A percentile compares a stretch with the other conserved stretches of the same genome.
phyloP scores from a whole-genome alignment of 371 early-diverging fungal species.

The Nosema muscidifuracis region DNA sequence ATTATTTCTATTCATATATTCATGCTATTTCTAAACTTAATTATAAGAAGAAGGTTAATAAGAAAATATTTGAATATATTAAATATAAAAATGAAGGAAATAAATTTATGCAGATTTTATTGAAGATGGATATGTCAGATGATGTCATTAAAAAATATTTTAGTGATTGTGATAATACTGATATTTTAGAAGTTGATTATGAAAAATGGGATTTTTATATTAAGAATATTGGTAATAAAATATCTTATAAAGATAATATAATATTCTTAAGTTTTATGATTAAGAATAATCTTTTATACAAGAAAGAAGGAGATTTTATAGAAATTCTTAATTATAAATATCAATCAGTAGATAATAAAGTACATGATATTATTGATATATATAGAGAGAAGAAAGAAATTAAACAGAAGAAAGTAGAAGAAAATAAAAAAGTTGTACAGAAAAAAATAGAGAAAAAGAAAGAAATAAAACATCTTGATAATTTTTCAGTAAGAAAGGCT shows the following conservation, averaged over 20 bases:
- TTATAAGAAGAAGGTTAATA: not conserved
- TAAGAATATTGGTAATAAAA: not conserved
- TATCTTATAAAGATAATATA: not conserved
- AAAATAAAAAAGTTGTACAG: not conserved
- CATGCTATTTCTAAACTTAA: not conserved
- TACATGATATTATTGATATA: slow-evolving; percentile 33
- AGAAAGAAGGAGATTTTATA: slow-evolving; percentile 11
- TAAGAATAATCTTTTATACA: slow-evolving; percentile 28
- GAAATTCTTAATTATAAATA: slow-evolving; percentile 10
- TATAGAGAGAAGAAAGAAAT: slow-evolving; percentile 19
- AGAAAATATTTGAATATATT: not conserved
- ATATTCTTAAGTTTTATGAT: not conserved
- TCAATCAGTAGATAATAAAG: slow-evolving; percentile 11
- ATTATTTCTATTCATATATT: slow-evolving; percentile 3
- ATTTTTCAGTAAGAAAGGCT: slow-evolving; percentile 1
- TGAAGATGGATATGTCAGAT: not conserved
- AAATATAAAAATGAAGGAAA: slow-evolving; percentile 36
- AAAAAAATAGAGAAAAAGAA: not conserved
- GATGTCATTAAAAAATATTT: no score
- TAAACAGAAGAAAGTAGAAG: not conserved
- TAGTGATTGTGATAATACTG: no score
- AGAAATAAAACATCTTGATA: not conserved
- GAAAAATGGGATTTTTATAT: slow-evolving; percentile 16
- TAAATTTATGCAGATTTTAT: slow-evolving; percentile 13
- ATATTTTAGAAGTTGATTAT: not conserved